Percentiles rank a stretch among this genome's conserved stretches.
Conservation (phyloP, 139 green algal genomes). For the Closterium sp. region DNA sequence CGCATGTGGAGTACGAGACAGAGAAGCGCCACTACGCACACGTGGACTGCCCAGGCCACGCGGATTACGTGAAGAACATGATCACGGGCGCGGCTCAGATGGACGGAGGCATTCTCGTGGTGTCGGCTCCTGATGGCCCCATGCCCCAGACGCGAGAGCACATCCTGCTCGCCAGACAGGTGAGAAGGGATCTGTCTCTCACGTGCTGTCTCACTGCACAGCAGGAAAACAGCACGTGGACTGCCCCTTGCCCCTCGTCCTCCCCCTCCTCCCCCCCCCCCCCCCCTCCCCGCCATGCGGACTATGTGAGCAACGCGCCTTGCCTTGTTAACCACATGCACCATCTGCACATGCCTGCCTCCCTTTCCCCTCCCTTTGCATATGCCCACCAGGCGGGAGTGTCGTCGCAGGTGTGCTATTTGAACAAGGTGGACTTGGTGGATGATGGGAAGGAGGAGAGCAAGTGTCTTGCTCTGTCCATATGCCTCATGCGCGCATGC, state of each 20-base stretch:
- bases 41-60: conserved; percentile 98
- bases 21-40: conserved; percentile 96
- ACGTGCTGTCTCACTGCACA: too few species aligned
- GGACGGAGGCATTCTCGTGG: conserved; percentile 97
- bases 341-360: neutral
- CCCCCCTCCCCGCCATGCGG: too few species aligned
- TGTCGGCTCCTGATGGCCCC: conserved; percentile 91
- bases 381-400: conserved; percentile 83
- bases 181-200: conserved; percentile 47
- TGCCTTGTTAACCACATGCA: neutral
- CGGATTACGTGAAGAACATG: conserved; percentile 99
- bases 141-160: conserved; percentile 99
- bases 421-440: conserved; percentile 97
- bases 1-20: conserved; percentile 97
- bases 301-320: too few species aligned
- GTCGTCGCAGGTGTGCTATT: conserved; percentile 91
- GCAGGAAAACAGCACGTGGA: too few species aligned
- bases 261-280: too few species aligned
- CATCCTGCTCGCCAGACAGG: conserved; percentile 92
- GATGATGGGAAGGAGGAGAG: conserved; percentile 83
- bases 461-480: too few species aligned
- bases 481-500: too few species aligned
- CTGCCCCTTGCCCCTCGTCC: too few species aligned
- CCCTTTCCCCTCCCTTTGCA: neutral
- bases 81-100: conserved; percentile 88